phyloP scores from a whole-genome alignment of 345 rosid genomes.

The Brassica carinata region DNA sequence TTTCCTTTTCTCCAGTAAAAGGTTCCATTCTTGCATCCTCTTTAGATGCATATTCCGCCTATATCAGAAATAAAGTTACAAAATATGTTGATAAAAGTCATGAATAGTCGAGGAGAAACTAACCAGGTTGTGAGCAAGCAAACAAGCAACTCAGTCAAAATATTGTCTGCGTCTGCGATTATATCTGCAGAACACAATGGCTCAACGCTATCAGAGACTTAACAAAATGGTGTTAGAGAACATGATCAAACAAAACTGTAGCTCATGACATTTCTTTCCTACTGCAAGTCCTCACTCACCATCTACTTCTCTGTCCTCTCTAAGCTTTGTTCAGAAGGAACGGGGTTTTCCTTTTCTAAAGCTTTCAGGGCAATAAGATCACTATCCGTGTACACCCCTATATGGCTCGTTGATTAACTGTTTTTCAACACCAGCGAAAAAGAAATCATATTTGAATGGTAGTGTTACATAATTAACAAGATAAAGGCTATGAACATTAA shows the following conservation, averaged over 20 bases:
- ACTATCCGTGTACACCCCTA: conserved; percentile 18
- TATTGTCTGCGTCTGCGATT: conserved; percentile 41
- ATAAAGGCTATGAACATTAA: background rate
- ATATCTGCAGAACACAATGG: conserved; percentile 44
- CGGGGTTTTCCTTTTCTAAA: conserved; percentile 40
- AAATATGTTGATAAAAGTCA: too few species aligned
- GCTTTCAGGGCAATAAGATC: conserved; percentile 47
- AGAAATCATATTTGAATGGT: conserved; percentile 15
- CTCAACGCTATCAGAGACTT: conserved; percentile 24
- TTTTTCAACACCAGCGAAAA: conserved; percentile 7
- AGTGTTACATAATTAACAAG: conserved; percentile 9
- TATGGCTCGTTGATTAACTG: conserved; percentile 60
- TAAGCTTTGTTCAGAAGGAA: conserved; percentile 32
- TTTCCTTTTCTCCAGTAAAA: conserved; percentile 26
- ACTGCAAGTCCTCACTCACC: conserved; percentile 50
- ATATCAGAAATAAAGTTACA: conserved; percentile 28
- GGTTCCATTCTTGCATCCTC: conserved; percentile 42
- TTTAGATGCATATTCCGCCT: conserved; percentile 43
- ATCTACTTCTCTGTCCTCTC: conserved; percentile 42
- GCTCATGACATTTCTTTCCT: conserved; percentile 1
- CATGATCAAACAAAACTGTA: conserved; percentile 21
- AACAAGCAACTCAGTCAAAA: conserved; percentile 67
- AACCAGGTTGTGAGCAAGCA: conserved; percentile 16
- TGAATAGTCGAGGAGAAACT: too few species aligned
- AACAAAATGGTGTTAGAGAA: conserved; percentile 10